Evolutionary conservation across 371 early-diverging fungal species (phyloP).

Genomic region (Mortierella sp.): DNA sequence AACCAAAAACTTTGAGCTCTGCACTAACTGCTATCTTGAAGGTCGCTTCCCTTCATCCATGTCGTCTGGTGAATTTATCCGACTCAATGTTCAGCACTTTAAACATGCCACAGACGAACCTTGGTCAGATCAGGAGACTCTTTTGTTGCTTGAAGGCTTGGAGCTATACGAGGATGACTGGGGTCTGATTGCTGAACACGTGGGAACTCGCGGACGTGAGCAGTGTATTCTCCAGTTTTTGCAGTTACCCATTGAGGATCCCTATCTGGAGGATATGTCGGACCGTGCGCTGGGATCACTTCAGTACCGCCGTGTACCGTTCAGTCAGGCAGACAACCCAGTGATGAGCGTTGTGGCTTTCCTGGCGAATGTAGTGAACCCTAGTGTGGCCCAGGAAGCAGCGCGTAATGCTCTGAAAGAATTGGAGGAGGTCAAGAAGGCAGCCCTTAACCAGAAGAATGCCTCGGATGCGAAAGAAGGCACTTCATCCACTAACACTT

Average conservation of each 20-base stretch:
- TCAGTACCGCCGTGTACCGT: conserved; percentile 76
- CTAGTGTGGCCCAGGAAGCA: conserved; percentile 92
- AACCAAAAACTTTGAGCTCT: conserved; percentile 86
- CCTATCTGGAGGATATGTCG: conserved; percentile 66
- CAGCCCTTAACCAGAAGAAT: too few species aligned
- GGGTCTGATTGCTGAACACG: conserved; percentile 93
- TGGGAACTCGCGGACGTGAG: conserved; percentile 92
- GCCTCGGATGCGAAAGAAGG: too few species aligned
- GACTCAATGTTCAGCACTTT: conserved; percentile 63
- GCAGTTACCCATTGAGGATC: conserved; percentile 96
- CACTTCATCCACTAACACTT: too few species aligned
- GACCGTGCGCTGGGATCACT: conserved; percentile 60
- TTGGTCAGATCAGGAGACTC: conserved; percentile 97
- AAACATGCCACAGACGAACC: conserved; percentile 66
- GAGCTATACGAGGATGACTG: conserved; percentile 98
- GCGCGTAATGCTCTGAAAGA: conserved; percentile 78
- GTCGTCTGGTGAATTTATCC: conserved; percentile 90
- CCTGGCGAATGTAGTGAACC: conserved; percentile 92
- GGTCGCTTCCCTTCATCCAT: conserved; percentile 93
- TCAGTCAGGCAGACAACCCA: conserved; percentile 94
- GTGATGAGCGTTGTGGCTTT: conserved; percentile 96
- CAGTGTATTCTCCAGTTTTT: conserved; percentile 97
- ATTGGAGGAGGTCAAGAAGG: conserved; percentile 51
- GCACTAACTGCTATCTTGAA: conserved; percentile 89
- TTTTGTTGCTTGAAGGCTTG: conserved; percentile 94